Evolutionary conservation across 192 early-diverging fungal species (phyloP), one percentile per base, ranked within the genome.

Genomic region (Glomus cerebriforme): DNA sequence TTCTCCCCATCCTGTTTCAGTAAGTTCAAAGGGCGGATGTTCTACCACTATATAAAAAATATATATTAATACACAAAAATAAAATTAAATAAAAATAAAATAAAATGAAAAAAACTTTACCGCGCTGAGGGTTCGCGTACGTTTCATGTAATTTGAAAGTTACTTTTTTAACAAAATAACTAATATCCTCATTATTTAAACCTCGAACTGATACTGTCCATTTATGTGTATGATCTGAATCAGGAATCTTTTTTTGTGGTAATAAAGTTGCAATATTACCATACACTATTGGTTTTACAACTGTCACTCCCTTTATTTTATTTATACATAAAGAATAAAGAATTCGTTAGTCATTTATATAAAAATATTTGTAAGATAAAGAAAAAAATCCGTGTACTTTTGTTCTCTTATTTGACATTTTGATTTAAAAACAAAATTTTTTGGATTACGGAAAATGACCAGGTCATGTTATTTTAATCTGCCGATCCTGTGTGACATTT

Each of bases 1-100:
- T 85, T 99, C 96, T 79, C 98, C 98, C 98, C 98, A 99, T 39
- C 98, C 98, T 17, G 98, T 96, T 82, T 99, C 98, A 35, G 90
- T 87, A 32, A 99, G 92, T 83, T 97, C 95, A 78, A 94, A 98
- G 8, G 97, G 97, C 54, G 91, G 92, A 39, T 92, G 84, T 73
- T 96, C 95, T 24, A 95, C 82, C 29, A 87, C 91, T 94, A 81
- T n/a, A n/a, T n/a, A n/a, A n/a, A n/a, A n/a, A n/a, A n/a, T n/a
- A n/a, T n/a, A n/a, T n/a, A n/a, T n/a, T n/a, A n/a, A n/a, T n/a
- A n/a, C n/a, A 22, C 45, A 22, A 79, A 27, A 80, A 59, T 26
- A 24, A 39, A 71, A 59, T 15, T 24, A 35, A 26, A n/a, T 43
- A 22, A 27, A 43, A 65, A 19, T 19, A 26, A 45, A 43, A 29